phyloP scores from a whole-genome alignment of 345 rosid genomes.

The Salix viminalis region DNA sequence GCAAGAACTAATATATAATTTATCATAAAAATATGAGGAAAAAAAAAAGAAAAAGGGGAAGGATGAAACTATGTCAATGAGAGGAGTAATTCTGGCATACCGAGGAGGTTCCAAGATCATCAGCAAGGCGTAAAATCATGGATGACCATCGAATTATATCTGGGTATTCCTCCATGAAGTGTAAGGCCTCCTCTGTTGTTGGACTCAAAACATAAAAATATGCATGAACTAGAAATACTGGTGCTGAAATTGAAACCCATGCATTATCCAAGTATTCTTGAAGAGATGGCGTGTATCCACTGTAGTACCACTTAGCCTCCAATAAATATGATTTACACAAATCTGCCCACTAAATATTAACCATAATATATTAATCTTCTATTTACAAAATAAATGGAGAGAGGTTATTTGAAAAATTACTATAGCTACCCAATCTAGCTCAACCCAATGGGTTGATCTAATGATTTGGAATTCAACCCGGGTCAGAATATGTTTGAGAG shows the following conservation, averaged over 20 bases:
- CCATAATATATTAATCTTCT: too few relatives aligned
- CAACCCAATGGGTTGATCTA: too few relatives aligned
- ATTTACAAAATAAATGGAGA: too few relatives aligned
- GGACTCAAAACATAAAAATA: constrained; percentile 12
- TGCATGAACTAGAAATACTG: constrained; percentile 21
- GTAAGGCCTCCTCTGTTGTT: constrained; percentile 9
- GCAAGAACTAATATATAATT: too few relatives aligned
- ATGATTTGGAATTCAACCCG: too few relatives aligned
- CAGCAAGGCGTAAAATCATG: constrained; percentile 23
- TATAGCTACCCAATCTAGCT: too few relatives aligned
- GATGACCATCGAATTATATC: constrained; percentile 25
- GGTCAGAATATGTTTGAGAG: too few relatives aligned
- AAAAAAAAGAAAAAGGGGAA: too few relatives aligned
- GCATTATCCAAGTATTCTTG: constrained; percentile 42
- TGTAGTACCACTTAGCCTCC: constrained; percentile 45
- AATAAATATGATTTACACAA: constrained; percentile 29
- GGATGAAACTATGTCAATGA: background rate
- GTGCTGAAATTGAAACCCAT: constrained; percentile 30
- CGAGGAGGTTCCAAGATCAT: background rate
- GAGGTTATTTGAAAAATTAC: too few relatives aligned
- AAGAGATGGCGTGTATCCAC: constrained; percentile 30
- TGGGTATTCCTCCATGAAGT: constrained; percentile 1
- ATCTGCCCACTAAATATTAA: background rate
- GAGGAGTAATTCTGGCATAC: background rate
- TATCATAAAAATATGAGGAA: too few relatives aligned